Base-by-base conservation (phyloP, 176 grass and related monocot species). In the Musa itinerans region DNA sequence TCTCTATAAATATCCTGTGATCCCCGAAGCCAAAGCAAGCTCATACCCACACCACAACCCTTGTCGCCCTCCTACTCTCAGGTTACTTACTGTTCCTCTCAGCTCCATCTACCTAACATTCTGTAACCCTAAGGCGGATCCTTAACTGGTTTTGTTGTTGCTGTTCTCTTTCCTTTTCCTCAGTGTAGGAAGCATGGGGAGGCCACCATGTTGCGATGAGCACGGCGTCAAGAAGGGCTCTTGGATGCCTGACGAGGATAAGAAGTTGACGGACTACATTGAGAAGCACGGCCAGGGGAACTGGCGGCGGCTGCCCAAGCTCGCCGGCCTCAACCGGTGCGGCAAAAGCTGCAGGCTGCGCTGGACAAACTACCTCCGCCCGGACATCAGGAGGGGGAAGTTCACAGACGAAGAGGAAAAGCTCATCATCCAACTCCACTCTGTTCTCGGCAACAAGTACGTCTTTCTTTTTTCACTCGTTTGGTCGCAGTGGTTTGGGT, bases 321-420 rank as follows among this genome's bases (percentile, higher is more conserved):
- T 87, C 59, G 94, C 94, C 13, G 94, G 94, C 0, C 78, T 98
- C 7, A 89, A 93, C 88, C 84, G 94, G 25, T 98, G 94, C 69
- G 94, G 94, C 68, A 98, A 98, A 84, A 98, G 94, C 84, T 98
- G 94, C 86, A 81, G 94, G 50, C 94, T 98, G 29, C 84, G 94
- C 22, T 98, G 90, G 90, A 93, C 90, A 0, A 98, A 98, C 90
- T 98, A 98, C 79, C 88, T 98, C 25, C 88, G 90, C 13, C 90
- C 94, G 0, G 94, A 93, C 72, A 98, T 98, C 68, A 98, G 91
- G 80, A 82, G 94, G 16, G 94, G 94, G 1, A 50, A 51, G 1
- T 98, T 98, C 86, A 76, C 94, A 26, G 86, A 91, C 1, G 90
- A 89, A 11, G 94, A 98, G 83, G 88, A 98, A 75, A 87, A 85